Base-by-base conservation (phyloP, 306 rosid species). In the Phaseolus lunatus region DNA sequence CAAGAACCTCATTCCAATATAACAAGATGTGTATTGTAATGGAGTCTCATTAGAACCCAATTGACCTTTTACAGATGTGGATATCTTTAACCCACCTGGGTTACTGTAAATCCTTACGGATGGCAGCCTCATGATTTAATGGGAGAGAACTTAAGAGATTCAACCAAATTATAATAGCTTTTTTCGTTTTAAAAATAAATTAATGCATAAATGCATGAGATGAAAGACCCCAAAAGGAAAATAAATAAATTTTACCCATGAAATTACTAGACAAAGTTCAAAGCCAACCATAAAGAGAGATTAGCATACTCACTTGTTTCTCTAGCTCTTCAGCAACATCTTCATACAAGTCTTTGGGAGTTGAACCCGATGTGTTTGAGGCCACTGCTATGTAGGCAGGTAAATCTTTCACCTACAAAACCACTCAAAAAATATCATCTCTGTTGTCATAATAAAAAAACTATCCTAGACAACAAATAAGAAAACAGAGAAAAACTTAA, bases 321-420 rank as follows among this genome's bases (percentile, higher is more conserved):
- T 86, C 89, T 20, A 94, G 88, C 81, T 92, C 98, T 83, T 94
- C 97, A 31, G 84, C 88, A 80, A 89, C 92, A 86, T 92, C 98
- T 84, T 90, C 96, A 77, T 88, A 94, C 73, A 94, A 84, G 75
- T 92, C 97, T 78, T 94, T 94, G 13, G 98, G 86, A 78, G 94
- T 94, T 82, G 97, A 88, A 73, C 98, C 98, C 9, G 96, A 89
- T 59, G 87, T 89, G 83, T 94, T 94, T 83, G 94, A 87, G 53
- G 90, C 89, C 71, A 87, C 97, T 31, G 93, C 98, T 58, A 81
- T 10, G 84, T 90, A 94, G 58, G 90, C 85, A 73, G 88, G 96
- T 70, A 89, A 75, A 81, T 94, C 98, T 76, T 90, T 94, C 53
- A 90, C 87, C 97, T 92, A 79, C 71, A 80, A 73, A 70, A 56